Evolutionary conservation across 768 basidiomycete genomes (phyloP).

Genomic region (Daedaleopsis nitida): DNA sequence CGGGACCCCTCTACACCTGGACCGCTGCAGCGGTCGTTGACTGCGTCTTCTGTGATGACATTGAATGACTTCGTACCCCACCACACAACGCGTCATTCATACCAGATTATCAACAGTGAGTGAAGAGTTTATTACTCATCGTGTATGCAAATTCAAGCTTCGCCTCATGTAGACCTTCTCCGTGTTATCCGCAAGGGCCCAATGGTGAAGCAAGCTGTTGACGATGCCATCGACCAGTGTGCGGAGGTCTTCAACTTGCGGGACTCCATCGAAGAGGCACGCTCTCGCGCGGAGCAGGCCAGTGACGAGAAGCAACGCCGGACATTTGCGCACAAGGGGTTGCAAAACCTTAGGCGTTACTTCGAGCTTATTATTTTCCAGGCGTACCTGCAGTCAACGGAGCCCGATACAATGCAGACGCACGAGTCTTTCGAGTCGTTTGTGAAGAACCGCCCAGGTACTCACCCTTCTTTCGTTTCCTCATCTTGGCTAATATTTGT

Average conservation of each 20-base stretch:
- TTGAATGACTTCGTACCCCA: constrained; percentile 36
- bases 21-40: constrained; percentile 42
- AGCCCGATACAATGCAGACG: constrained; percentile 76
- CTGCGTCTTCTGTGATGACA: constrained; percentile 41
- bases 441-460: constrained; percentile 83
- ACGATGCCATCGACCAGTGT: constrained; percentile 87
- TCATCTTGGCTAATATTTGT: neutral
- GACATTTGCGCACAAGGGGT: constrained; percentile 64
- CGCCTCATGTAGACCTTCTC: constrained; percentile 57
- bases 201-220: constrained; percentile 82
- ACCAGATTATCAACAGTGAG: constrained; percentile 86
- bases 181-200: constrained; percentile 87
- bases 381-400: constrained; percentile 80
- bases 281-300: constrained; percentile 76
- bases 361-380: constrained; percentile 89
- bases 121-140: neutral
- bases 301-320: constrained; percentile 71
- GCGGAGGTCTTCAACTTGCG: constrained; percentile 81
- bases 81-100: constrained; percentile 57
- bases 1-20: constrained; percentile 41
- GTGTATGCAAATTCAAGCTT: constrained; percentile 1
- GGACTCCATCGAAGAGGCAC: constrained; percentile 84
- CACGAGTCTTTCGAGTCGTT: constrained; percentile 81
- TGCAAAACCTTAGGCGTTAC: constrained; percentile 83
- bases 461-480: constrained; percentile 61